phyloP scores from a whole-genome alignment of 2,329 filamentous ascomycete genomes.

The Westerdykella sp. region DNA sequence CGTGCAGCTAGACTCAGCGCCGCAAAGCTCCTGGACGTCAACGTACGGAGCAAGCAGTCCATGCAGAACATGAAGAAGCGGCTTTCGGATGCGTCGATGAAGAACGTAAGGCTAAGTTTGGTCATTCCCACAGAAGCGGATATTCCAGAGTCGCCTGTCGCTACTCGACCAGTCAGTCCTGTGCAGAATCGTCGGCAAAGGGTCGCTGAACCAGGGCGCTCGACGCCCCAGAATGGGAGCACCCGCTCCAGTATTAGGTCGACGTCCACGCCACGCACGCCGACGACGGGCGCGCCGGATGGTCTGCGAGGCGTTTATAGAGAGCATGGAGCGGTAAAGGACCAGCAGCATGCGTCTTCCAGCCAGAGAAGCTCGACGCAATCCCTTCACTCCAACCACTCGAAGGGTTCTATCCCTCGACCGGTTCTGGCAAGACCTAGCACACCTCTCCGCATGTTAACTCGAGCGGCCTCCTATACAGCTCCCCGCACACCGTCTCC shows the following conservation, averaged over 20 bases:
- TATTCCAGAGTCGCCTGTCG: slow-evolving; percentile 10
- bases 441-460: no score
- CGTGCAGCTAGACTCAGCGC: slow-evolving; percentile 12
- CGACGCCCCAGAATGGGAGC: slow-evolving; percentile 7
- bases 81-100: slow-evolving; percentile 26
- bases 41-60: slow-evolving; percentile 18
- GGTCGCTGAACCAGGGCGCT: no score
- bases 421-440: no score
- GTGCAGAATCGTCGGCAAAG: no score
- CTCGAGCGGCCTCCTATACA: no score
- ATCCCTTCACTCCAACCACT: no score
- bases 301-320: no score
- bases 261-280: no score
- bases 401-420: no score
- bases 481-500: not conserved
- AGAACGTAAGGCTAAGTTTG: slow-evolving; percentile 9
- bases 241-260: not conserved
- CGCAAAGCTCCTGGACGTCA: slow-evolving; percentile 25
- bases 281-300: no score
- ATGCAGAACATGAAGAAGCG: slow-evolving; percentile 26
- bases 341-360: not conserved
- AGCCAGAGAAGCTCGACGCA: not conserved
- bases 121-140: slow-evolving; percentile 15
- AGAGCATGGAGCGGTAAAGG: no score
- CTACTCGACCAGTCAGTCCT: no score